Evolutionary conservation across 202 grass and related monocot genomes (phyloP).

Genomic region (Dendrocalamus latiflorus): DNA sequence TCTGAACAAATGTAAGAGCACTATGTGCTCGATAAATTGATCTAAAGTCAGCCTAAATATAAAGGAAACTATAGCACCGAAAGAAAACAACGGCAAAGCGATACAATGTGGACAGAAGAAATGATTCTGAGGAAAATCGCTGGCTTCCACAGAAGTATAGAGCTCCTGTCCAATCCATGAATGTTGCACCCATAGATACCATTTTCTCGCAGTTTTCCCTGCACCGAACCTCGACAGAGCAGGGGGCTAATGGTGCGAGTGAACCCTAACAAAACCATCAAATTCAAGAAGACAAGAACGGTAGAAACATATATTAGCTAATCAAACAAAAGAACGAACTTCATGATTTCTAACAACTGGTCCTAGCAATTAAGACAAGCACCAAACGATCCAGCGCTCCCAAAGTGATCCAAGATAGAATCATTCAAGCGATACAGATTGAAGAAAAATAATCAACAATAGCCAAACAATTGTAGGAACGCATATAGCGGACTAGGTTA

Average conservation of each 20-base stretch:
- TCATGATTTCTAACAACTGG: not conserved
- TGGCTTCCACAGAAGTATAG: constrained; percentile 30
- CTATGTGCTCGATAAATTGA: not conserved
- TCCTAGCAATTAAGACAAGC: not conserved
- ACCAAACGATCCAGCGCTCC: not conserved
- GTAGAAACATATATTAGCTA: not conserved
- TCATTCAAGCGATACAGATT: not conserved
- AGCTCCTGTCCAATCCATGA: constrained; percentile 14
- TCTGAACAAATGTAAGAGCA: not conserved
- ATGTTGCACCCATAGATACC: constrained; percentile 42
- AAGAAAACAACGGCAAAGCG: not conserved
- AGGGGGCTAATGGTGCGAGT: constrained; percentile 52
- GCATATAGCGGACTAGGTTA: not conserved
- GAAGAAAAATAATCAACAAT: not conserved
- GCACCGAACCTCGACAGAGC: constrained; percentile 11
- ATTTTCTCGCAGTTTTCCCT: constrained; percentile 41
- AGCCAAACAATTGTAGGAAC: not conserved
- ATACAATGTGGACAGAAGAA: constrained; percentile 25
- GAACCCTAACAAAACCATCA: not conserved
- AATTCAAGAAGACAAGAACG: not conserved
- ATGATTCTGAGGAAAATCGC: constrained; percentile 15
- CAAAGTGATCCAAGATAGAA: not conserved
- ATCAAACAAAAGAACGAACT: not conserved
- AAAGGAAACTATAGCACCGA: not conserved
- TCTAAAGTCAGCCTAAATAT: not conserved